A percentile compares a stretch with the other conserved stretches of the same genome.
Conservation (phyloP, 2,329 filamentous ascomycete species). For the Trichoderma simmonsii region DNA sequence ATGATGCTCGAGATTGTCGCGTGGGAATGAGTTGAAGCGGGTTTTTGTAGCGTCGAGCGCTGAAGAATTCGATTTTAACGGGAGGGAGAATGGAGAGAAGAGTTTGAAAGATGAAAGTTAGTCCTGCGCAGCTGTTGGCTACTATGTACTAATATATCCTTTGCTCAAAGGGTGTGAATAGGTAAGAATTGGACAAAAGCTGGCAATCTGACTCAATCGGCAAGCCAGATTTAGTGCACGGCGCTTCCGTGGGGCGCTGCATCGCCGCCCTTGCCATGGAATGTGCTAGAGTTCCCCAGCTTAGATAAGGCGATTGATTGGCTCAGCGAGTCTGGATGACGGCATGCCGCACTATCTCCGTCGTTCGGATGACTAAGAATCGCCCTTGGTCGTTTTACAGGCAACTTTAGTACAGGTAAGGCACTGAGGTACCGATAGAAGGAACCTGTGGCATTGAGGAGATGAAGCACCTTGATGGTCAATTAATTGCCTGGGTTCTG, state of each 20-base stretch:
- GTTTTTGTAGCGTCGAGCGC: neutral
- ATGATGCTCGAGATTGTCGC: constrained; percentile 32
- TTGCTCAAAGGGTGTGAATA: neutral
- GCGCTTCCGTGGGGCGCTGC: constrained; percentile 20
- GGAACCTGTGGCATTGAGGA: neutral
- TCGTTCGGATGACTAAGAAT: constrained; percentile 25
- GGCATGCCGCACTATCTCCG: neutral
- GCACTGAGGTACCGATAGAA: constrained; percentile 21
- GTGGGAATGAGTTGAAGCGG: constrained; percentile 23
- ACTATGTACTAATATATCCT: constrained; percentile 1
- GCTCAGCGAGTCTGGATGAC: neutral
- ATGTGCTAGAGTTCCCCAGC: constrained; percentile 30
- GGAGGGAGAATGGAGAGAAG: too few species aligned
- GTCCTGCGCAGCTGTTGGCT: neutral
- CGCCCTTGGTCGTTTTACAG: neutral
- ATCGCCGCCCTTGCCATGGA: constrained; percentile 24
- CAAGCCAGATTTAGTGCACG: constrained; percentile 27
- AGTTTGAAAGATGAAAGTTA: neutral
- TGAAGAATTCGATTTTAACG: neutral
- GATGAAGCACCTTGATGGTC: constrained; percentile 29
- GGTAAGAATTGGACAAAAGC: neutral
- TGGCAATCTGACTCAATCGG: constrained; percentile 38
- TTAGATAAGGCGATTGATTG: constrained; percentile 16
- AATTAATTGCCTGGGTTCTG: constrained; percentile 17
- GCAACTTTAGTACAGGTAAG: neutral